phyloP scores from a whole-genome alignment of 2,329 filamentous ascomycete genomes.

The Venturia effusa region DNA sequence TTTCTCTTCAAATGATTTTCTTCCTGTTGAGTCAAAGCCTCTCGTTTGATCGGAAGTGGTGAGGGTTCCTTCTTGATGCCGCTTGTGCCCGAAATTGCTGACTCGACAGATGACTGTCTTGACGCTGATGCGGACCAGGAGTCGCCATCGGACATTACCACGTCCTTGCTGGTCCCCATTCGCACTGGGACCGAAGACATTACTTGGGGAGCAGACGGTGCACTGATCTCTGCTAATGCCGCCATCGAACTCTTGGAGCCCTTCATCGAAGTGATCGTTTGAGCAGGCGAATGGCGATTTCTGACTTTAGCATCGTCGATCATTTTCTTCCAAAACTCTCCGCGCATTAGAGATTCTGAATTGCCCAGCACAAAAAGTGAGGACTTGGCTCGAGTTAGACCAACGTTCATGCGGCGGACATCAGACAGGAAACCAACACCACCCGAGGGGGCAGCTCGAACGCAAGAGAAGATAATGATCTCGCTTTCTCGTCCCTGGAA shows the following conservation, averaged over 20 bases:
- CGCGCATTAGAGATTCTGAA: conserved; percentile 72
- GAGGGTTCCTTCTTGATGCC: neutral
- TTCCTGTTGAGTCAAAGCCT: neutral
- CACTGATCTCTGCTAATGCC: neutral
- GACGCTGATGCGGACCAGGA: neutral
- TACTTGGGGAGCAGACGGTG: neutral
- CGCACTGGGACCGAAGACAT: neutral
- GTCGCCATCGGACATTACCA: conserved; percentile 1
- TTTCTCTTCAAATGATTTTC: neutral
- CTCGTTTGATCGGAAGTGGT: neutral
- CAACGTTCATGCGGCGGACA: conserved; percentile 98
- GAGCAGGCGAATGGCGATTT: conserved; percentile 1
- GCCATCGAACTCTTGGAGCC: neutral
- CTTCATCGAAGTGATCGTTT: neutral
- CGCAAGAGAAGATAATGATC: conserved; percentile 97
- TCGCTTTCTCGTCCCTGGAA: conserved; percentile 96
- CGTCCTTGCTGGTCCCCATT: neutral
- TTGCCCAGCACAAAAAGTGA: conserved; percentile 96
- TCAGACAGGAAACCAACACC: conserved; percentile 98
- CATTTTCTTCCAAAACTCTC: conserved; percentile 81
- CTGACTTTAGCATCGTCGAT: conserved; percentile 44
- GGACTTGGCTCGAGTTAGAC: conserved; percentile 89
- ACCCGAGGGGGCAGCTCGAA: conserved; percentile 81
- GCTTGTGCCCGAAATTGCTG: neutral
- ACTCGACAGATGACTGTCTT: neutral